Evolutionary conservation across 345 rosid genomes (phyloP), one percentile per base, ranked within the genome.

Genomic region (Hypericum androsaemum): DNA sequence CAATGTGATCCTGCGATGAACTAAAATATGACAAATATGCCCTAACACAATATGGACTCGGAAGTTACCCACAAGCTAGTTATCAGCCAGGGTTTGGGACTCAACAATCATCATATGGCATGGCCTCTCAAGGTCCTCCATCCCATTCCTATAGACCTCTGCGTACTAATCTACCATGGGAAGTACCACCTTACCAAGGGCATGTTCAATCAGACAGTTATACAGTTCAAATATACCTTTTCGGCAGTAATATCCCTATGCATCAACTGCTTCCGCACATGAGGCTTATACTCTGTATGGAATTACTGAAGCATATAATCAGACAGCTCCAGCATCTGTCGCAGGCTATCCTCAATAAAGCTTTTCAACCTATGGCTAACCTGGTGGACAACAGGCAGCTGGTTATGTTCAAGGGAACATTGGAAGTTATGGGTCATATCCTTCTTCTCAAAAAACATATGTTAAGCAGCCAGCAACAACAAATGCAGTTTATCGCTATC

Each of bases 221-320:
- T 88, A 80, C 68, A 84, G 81, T 54, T 28, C 74, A 32, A 80
- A 53, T 54, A 61, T 67, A 47, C 72, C 76, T 39, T 74, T 64
- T 32, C 94, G 68, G 56, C 96, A 88, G 69, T 81, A 76, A 45
- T 84, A 80, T 52, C 82, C 80, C 8, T 88, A 84, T 69, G 71
- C 76, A 42, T 66, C 88, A 37, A 69, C 75, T 58, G 89, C 75
- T 11, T 65, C 88, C 47, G 76, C 71, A 43, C 63, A n/a, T 13
- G 76, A 39, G 70, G 71, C 32, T 22, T 22, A 22, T 22, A 1
- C 32, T 22, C 32, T 4, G 32, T 22, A 22, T 4, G 32, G 32
- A 22, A 1, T 4, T 9, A 50, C 78, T 37, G 94, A 84, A 63
- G 82, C 81, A 36, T 86, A 80, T 60, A 70, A 51, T 64, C 80